Base-by-base conservation (phyloP, 768 basidiomycete genomes). In the Mycena rosella region DNA sequence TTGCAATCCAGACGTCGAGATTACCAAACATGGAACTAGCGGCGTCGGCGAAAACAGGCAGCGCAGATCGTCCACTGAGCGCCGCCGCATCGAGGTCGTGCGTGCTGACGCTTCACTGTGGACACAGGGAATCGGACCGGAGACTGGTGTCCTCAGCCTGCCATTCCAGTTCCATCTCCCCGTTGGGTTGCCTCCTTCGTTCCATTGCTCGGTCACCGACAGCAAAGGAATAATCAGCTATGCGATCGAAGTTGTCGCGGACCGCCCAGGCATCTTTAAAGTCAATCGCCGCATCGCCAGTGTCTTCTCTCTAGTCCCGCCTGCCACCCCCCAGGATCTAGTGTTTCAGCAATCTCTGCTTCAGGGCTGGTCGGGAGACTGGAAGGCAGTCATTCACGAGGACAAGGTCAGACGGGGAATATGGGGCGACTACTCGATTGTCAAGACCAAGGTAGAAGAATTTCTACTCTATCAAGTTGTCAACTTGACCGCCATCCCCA, bases 101-200 rank as follows among this genome's bases (percentile, higher is more conserved):
- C 63, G 49, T 2, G 45, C 56, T 0, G 63, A 65, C 36, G 48
- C 51, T 42, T 44, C 49, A 17, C 48, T 65, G 29, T 57, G 63
- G 57, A 58, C 56, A 26, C 26, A 20, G 17, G 30, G 26, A 3
- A 30, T 5, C 17, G 49, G 47, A 40, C 30, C 56, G 26, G 48
- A 52, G n/a, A 27, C 34, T 30, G 63, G 63, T 7, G 2, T 40
- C n/a, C 49, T 65, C 40, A 65, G 30, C 11, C 22, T 65, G 27
- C 64, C 64, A 26, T 65, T 65, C 49, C 56, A 65, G 40, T 59
- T 65, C 24, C 44, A 17, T 29, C 57, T 65, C 5, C 64, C 64
- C 24, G 18, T 13, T 24, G 24, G 51, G 20, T 29, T 65, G 9
- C 64, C 64, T 8, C 64, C 64, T 44, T 65, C 64, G 24, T 65